A percentile compares a stretch with the other conserved stretches of the same genome.
Evolutionary conservation across 2,329 filamentous ascomycete genomes (phyloP).

Genomic region (Trichoderma harzianum): DNA sequence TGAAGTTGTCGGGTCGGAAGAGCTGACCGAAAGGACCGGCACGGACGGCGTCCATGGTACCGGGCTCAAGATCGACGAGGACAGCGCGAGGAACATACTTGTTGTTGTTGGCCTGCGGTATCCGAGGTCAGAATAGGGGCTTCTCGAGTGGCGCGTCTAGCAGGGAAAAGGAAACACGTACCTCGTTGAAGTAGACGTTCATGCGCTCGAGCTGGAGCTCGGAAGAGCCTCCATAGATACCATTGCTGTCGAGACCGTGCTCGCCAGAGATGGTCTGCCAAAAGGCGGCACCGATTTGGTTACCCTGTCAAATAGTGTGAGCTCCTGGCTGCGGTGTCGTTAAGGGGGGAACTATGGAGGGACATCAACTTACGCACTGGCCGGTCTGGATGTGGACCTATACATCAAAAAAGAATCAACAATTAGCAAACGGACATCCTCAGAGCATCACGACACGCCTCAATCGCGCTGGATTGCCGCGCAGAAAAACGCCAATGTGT

Average conservation of each 20-base stretch:
- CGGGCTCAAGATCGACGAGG: slow-evolving; percentile 98
- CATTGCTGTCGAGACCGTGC: slow-evolving; percentile 96
- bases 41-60: slow-evolving; percentile 99
- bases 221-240: slow-evolving; percentile 97
- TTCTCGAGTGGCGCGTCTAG: neutral
- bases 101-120: slow-evolving; percentile 78
- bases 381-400: slow-evolving; percentile 99
- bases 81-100: slow-evolving; percentile 99
- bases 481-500: neutral
- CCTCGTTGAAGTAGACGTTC: slow-evolving; percentile 97
- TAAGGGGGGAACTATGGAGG: slow-evolving; percentile 1
- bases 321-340: slow-evolving; percentile 24
- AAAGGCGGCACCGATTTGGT: slow-evolving; percentile 99
- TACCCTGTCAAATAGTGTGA: slow-evolving; percentile 66
- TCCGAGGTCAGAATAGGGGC: neutral
- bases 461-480: slow-evolving; percentile 2
- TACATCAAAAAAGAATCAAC: slow-evolving; percentile 46
- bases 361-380: slow-evolving; percentile 74
- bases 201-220: slow-evolving; percentile 99
- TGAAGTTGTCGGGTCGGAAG: slow-evolving; percentile 99
- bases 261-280: slow-evolving; percentile 87
- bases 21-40: slow-evolving; percentile 97
- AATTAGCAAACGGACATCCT: slow-evolving; percentile 50
- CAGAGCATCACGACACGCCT: neutral
- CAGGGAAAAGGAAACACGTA: slow-evolving; percentile 26